Evolutionary conservation across 345 rosid genomes (phyloP).

Genomic region (Durio zibethinus): DNA sequence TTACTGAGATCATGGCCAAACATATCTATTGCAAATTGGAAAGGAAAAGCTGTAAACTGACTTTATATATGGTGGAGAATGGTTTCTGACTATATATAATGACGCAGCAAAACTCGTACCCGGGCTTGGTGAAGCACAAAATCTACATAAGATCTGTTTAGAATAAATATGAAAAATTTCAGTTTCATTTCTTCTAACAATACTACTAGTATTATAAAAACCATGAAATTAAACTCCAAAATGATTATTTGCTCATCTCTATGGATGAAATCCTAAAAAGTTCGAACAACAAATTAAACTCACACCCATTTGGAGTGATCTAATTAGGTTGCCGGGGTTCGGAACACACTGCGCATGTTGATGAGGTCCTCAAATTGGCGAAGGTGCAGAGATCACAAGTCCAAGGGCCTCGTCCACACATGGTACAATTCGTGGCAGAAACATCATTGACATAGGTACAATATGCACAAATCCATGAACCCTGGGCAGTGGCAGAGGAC

Average conservation of each 20-base stretch:
- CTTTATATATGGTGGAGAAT: not conserved
- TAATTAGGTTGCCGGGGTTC: not conserved
- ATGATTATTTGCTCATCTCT: not conserved
- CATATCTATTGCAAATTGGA: not conserved
- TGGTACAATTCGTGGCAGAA: not conserved
- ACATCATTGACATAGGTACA: not conserved
- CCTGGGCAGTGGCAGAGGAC: not conserved
- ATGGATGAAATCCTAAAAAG: not conserved
- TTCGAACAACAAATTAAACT: not conserved
- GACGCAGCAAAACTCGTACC: too few species aligned
- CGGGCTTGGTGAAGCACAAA: not conserved
- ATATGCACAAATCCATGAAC: not conserved
- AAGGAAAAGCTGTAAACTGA: not conserved
- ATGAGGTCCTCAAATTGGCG: not conserved
- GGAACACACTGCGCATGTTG: not conserved
- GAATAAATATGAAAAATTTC: not conserved
- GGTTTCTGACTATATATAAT: not conserved
- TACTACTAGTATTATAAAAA: too few species aligned
- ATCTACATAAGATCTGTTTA: not conserved
- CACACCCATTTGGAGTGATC: not conserved
- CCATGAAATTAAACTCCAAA: too few species aligned
- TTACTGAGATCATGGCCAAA: too few species aligned
- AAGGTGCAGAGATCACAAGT: not conserved
- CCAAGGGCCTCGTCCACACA: slow-evolving; percentile 10
- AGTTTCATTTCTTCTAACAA: too few species aligned